These are phyloP conservation scores for Fusarium circinatum DNA, from an alignment of 2,329 filamentous ascomycete species.

Conservation along the genomic window DNA sequence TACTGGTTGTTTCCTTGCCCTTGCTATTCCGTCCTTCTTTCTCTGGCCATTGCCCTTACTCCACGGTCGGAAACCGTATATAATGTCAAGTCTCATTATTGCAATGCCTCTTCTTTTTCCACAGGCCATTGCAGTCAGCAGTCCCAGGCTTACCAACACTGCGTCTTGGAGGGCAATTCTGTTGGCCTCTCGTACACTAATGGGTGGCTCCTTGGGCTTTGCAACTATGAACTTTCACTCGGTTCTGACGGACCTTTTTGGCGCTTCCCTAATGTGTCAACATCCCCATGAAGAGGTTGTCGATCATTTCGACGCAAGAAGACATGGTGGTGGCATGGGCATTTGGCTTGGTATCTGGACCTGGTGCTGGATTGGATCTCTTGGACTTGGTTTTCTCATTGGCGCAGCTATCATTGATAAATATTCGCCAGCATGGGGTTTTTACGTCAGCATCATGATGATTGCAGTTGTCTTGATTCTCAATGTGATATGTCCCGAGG, in stretches of 20 bases:
- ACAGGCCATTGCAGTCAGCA: slow-evolving; percentile 73
- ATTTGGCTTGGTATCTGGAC: slow-evolving; percentile 84
- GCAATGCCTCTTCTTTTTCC: slow-evolving; percentile 80
- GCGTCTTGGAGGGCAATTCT: slow-evolving; percentile 68
- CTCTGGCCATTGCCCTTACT: slow-evolving; percentile 80
- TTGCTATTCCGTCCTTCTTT: slow-evolving; percentile 75
- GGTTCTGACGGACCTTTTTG: slow-evolving; percentile 78
- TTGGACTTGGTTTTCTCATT: slow-evolving; percentile 76
- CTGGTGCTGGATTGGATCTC: slow-evolving; percentile 79
- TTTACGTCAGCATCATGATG: slow-evolving; percentile 77
- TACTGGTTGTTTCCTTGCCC: slow-evolving; percentile 75
- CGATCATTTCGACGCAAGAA: slow-evolving; percentile 72
- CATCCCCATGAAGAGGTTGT: slow-evolving; percentile 79
- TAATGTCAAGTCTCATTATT: slow-evolving; percentile 73
- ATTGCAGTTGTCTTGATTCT: slow-evolving; percentile 72
- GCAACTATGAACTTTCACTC: slow-evolving; percentile 81
- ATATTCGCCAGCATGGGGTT: slow-evolving; percentile 75
- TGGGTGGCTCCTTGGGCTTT: slow-evolving; percentile 77
- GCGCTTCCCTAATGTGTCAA: slow-evolving; percentile 77
- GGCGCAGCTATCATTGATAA: slow-evolving; percentile 75
- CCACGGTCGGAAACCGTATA: slow-evolving; percentile 81
- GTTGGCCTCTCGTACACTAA: slow-evolving; percentile 70
- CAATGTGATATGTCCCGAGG: slow-evolving; percentile 78
- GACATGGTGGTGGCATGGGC: slow-evolving; percentile 81
- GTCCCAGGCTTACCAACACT: slow-evolving; percentile 65